These are phyloP conservation scores for Colletotrichum sp. DNA, from an alignment of 2,329 filamentous ascomycete species.

Conservation along the genomic window DNA sequence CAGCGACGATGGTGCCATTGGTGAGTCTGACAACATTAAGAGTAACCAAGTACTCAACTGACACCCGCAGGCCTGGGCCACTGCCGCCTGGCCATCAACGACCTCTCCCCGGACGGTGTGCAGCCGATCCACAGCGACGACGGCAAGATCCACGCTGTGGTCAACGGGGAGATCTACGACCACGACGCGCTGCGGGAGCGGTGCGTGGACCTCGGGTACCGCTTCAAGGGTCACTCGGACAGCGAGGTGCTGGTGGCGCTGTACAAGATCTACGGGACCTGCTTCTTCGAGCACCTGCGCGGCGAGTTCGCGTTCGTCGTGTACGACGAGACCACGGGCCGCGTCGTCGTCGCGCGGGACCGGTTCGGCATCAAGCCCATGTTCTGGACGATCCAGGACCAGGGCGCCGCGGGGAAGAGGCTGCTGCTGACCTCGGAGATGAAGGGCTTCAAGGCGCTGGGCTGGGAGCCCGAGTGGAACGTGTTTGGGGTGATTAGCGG, in stretches of 20 bases:
- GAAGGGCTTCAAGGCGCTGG: constrained; percentile 56
- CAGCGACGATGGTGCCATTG: constrained; percentile 16
- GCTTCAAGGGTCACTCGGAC: constrained; percentile 51
- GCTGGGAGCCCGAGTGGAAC: constrained; percentile 59
- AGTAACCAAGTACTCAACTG: not conserved
- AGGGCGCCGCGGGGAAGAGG: constrained; percentile 31
- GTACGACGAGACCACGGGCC: constrained; percentile 46
- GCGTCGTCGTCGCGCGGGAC: constrained; percentile 55
- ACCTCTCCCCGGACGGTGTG: constrained; percentile 48
- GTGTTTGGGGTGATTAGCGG: constrained; percentile 47
- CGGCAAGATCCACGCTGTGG: constrained; percentile 53
- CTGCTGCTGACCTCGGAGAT: constrained; percentile 57
- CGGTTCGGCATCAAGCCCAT: constrained; percentile 64
- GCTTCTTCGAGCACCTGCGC: constrained; percentile 44
- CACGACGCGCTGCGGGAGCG: constrained; percentile 46
- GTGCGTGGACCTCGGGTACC: constrained; percentile 40
- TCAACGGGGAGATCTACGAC: constrained; percentile 66
- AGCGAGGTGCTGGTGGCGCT: constrained; percentile 58
- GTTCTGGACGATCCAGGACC: constrained; percentile 48
- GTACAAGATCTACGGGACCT: constrained; percentile 51
- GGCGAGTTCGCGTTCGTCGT: constrained; percentile 61
- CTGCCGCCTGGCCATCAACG: constrained; percentile 57
- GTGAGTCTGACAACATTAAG: not conserved
- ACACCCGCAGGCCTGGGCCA: constrained; percentile 43
- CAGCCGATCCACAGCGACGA: constrained; percentile 50